Conservation (phyloP, 352 stramenopile species). For the Phytophthora ohioensis region DNA sequence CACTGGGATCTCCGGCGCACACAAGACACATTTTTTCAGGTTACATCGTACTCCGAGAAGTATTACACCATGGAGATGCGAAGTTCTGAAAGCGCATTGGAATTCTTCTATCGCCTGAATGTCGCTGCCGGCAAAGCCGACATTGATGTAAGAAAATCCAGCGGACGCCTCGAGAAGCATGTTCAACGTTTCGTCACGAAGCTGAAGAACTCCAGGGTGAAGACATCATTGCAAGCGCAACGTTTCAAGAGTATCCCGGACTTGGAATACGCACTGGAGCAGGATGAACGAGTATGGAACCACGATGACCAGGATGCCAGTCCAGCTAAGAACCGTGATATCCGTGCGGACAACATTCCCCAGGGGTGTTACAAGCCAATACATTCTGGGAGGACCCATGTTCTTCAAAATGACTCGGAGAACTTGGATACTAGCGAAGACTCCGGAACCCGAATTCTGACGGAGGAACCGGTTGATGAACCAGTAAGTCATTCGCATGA, state of each 20-base stretch:
- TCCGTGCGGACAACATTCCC: not conserved
- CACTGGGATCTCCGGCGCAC: slow-evolving; percentile 27
- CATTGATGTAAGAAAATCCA: not conserved
- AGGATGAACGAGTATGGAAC: not conserved
- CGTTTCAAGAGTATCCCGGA: not conserved
- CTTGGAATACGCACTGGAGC: not conserved
- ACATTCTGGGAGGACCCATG: not conserved
- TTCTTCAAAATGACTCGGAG: not conserved
- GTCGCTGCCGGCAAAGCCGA: not conserved
- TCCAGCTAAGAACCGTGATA: not conserved
- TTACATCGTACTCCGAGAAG: not conserved
- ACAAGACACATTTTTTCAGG: not conserved
- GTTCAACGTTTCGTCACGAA: not conserved
- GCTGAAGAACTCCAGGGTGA: not conserved
- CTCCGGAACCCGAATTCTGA: not conserved
- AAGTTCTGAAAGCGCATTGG: not conserved
- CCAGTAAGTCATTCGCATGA: too few species aligned
- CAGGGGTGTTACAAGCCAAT: not conserved
- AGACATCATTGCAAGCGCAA: not conserved
- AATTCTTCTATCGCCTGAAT: not conserved
- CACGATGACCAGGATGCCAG: not conserved
- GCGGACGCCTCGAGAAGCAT: not conserved
- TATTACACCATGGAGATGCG: not conserved
- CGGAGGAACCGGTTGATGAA: not conserved
- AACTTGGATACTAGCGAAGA: not conserved